Base-by-base conservation (phyloP, 441 rosid genomes). In the Eruca vesicaria region DNA sequence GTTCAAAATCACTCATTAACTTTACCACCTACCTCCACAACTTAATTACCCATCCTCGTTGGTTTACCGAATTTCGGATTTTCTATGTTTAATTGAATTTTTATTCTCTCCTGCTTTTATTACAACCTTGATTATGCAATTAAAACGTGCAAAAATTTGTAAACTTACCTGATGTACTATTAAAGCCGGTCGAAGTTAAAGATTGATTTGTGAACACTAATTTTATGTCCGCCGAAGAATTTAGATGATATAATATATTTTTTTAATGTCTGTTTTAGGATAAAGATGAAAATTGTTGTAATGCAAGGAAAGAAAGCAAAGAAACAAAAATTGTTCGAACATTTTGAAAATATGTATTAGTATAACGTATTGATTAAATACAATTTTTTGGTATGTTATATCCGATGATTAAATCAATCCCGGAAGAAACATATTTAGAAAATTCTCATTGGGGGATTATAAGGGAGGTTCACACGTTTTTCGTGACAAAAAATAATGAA, bases 21-120 rank as follows among this genome's bases (percentile, higher is more conserved):
- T 77, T 77, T 77, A 71, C 77, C 73, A 77, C 77, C 80, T 35
- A 77, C 71, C 76, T 64, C 71, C 80, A 69, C 71, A 69, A 56
- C 75, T 63, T 76, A 55, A 63, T 61, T 26, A 50, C n/a, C 63
- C 16, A 58, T 19, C 66, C 60, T 71, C 68, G 58, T 50, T 33
- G 4, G 8, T 73, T 41, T 19, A 65, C 66, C 15, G 50, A 43
- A 29, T 57, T 21, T 41, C 50, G 10, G 7, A 6, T 57, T 58
- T 20, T 66, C 9, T 9, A 35, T 56, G n/a, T 32, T 14, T 53
- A 63, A 21, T 23, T 52, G 3, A 4, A 31, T 31, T 31, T 31
- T 59, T 0, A n/a, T 7, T 65, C 38, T 28, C 26, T 45, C 38
- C 58, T 45, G 28, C 28, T 66, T 9, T 16, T 29, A 28, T 55